Base-by-base conservation (phyloP, 768 basidiomycete species). In the Cystobasidium tubakii region DNA sequence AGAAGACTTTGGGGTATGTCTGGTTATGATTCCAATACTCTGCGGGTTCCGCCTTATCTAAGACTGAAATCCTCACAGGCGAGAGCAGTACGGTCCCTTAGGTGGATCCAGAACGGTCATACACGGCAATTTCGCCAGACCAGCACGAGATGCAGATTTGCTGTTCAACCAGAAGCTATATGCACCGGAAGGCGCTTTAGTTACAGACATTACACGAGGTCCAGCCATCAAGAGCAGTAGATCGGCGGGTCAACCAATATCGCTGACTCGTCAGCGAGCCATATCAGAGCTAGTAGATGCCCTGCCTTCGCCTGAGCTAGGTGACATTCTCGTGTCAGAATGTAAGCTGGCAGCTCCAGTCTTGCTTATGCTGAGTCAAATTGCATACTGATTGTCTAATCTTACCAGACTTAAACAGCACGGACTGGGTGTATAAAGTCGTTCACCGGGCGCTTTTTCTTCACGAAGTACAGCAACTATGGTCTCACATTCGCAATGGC, bases 1-100 rank as follows among this genome's bases (percentile, higher is more conserved):
- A 60, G 27, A 60, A 34, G 27, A 60, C 57, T 29, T 60, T 60
- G 29, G 57, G 57, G 57, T 60, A 29, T 27, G 57, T 60, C 4
- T 4, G 12, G 2, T 6, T 39, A 9, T 50, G 15, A 3, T 50
- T 4, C 21, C n/a, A 21, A 9, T 50, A n/a, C 21, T 7, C 17
- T 7, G 42, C 7, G 17, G 17, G 42, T 50, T 50, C 9, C 46
- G 46, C 15, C 12, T 9, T 50, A 3, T 19, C n/a, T 21, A n/a
- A 50, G 15, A 9, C 46, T 15, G 15, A 50, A 9, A 39, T 15
- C 6, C 6, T 39, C 53, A n/a, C 13, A 60, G 57, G 6, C 57
- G 33, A 7, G 57, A 60, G 57, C 57, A 60, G 15, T 60, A 60
- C 23, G 57, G 57, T 9, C 57, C 57, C 2, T 25, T 60, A 6